Evolutionary conservation across 257 asterid species (phyloP), one percentile per base, ranked within the genome.

Genomic region (Capsicum pubescens): DNA sequence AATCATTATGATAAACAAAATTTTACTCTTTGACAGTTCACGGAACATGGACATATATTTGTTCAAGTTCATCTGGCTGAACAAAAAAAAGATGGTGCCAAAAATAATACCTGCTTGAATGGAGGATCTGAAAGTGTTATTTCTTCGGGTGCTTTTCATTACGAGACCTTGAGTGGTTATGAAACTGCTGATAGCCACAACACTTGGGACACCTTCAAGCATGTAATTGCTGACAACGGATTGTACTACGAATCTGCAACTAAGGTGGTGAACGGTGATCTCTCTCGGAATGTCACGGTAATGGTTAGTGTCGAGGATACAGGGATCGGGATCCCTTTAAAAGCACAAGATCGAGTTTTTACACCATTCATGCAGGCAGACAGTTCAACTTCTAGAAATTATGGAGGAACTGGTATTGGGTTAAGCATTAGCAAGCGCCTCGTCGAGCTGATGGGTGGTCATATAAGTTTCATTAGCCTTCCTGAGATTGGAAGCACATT

Each of bases 331-430:
- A 95, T 94, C 61, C 96, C 97, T 2, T 87, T 91, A 54, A 92
- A 84, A 55, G 97, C 98, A 48, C 97, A 94, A 56, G 90, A 91
- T 50, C 92, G 91, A 58, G 95, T 95, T 42, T 95, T 95, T 88
- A 92, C 96, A 0, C 99, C 98, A 3, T 95, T 95, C 83, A 95
- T 95, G 99, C 99, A 95, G 88, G 99, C 99, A 7, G 99, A 95
- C 87, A 95, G 99, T 84, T 94, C 99, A 46, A 95, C 98, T 39
- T 95, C 99, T 58, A 87, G 99, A 66, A 86, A 91, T 70, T 95
- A 94, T 36, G 99, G 99, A 77, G 99, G 99, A 79, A 95, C 99
- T 1, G 99, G 99, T 57, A 93, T 95, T 39, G 99, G 99, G 54
- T 84, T 95, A 88, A 95, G 98, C 90, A 95, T 95, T 77, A 92